Percentiles rank a stretch among this genome's conserved stretches.
Conservation (phyloP, 352 stramenopile species). For the Thalassiosira hispida region DNA sequence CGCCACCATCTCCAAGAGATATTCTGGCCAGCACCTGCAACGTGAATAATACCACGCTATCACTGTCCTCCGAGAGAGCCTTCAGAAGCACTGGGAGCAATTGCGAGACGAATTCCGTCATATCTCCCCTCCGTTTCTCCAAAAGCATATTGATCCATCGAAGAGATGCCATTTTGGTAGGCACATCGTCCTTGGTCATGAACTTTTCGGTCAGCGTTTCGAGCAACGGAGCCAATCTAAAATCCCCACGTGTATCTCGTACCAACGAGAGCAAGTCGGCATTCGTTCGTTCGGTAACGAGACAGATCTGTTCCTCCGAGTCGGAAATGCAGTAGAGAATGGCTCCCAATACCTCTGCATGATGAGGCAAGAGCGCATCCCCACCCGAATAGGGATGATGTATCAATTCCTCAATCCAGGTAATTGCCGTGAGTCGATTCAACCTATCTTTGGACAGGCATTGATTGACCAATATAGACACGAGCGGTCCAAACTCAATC, state of each 20-base stretch:
- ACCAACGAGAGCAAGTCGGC: slow-evolving; percentile 95
- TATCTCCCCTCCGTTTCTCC: slow-evolving; percentile 94
- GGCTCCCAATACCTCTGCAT: slow-evolving; percentile 93
- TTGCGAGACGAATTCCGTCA: slow-evolving; percentile 91
- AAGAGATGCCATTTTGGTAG: slow-evolving; percentile 91
- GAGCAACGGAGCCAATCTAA: slow-evolving; percentile 93
- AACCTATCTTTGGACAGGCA: slow-evolving; percentile 96
- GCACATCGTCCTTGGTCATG: slow-evolving; percentile 93
- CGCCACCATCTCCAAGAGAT: slow-evolving; percentile 72
- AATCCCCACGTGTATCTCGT: slow-evolving; percentile 88
- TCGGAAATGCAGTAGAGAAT: slow-evolving; percentile 99
- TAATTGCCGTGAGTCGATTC: slow-evolving; percentile 97
- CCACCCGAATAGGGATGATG: slow-evolving; percentile 89
- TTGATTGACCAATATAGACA: slow-evolving; percentile 97
- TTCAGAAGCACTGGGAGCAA: slow-evolving; percentile 95
- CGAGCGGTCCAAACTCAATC: slow-evolving; percentile 97
- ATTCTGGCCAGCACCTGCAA: slow-evolving; percentile 96
- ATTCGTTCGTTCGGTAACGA: slow-evolving; percentile 96
- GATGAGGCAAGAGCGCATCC: slow-evolving; percentile 94
- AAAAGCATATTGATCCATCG: slow-evolving; percentile 99
- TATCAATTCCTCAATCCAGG: slow-evolving; percentile 98
- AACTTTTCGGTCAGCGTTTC: slow-evolving; percentile 94
- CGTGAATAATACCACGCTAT: slow-evolving; percentile 96
- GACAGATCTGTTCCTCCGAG: slow-evolving; percentile 93
- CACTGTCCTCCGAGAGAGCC: slow-evolving; percentile 94